Evolutionary conservation across 108 stramenopile genomes (phyloP).

Genomic region (Skeletonema marinoi): DNA sequence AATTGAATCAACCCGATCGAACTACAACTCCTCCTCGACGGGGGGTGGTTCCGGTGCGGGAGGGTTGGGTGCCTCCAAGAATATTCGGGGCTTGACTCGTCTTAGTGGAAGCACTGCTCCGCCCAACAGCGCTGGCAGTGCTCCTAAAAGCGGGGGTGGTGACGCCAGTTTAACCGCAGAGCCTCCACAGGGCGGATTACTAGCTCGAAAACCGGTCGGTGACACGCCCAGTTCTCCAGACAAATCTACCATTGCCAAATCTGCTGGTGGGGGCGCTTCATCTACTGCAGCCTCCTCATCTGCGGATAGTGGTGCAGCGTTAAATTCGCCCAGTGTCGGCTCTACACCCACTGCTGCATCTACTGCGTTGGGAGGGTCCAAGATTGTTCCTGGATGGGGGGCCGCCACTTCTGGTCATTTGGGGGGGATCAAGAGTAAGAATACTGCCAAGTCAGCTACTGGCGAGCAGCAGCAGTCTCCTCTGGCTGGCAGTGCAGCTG

Average conservation of each 20-base stretch:
- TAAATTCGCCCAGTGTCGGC: neutral
- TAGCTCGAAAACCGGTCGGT: neutral
- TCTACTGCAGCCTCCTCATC: neutral
- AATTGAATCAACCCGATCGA: neutral
- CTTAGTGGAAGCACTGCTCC: neutral
- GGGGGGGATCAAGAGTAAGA: neutral
- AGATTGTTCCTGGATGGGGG: constrained; percentile 3
- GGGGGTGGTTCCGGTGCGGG: neutral
- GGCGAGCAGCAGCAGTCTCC: neutral
- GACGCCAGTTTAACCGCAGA: neutral
- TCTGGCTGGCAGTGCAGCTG: neutral
- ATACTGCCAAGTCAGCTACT: neutral
- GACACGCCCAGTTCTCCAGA: neutral
- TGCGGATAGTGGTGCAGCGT: neutral
- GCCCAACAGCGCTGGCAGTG: neutral
- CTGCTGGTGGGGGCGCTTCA: neutral
- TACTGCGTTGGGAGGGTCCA: neutral
- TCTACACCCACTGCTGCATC: neutral
- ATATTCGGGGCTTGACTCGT: neutral
- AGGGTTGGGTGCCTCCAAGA: neutral
- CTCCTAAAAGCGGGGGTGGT: neutral
- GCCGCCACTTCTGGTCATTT: constrained; percentile 2
- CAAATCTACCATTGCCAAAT: neutral
- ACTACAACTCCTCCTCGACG: neutral
- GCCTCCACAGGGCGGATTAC: neutral